Conservation (phyloP, 2,329 filamentous ascomycete genomes). For the Colletotrichum sp. region DNA sequence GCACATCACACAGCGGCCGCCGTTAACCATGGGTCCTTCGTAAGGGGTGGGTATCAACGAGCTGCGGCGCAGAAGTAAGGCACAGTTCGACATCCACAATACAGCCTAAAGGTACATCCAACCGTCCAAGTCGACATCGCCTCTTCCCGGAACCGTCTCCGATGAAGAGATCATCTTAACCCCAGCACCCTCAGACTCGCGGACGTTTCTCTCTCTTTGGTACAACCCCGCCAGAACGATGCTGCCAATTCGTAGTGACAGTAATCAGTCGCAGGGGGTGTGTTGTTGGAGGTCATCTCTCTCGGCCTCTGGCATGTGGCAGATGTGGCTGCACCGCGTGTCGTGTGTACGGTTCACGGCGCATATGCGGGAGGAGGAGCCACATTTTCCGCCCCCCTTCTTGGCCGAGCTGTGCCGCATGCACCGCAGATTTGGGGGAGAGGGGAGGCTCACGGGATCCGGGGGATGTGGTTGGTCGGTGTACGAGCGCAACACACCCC, state of each 20-base stretch:
- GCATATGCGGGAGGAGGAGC: background rate
- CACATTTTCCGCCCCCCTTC: background rate
- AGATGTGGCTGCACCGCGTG: slow-evolving; percentile 5
- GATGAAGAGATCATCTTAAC: background rate
- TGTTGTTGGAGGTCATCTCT: background rate
- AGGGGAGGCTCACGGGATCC: background rate
- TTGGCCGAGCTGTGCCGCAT: background rate
- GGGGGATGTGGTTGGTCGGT: background rate
- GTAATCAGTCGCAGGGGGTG: background rate
- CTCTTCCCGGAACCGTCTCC: background rate
- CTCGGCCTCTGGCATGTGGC: background rate
- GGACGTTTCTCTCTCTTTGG: background rate
- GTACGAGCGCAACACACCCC: background rate
- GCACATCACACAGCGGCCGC: background rate
- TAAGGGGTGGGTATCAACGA: background rate
- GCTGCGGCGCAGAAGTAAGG: background rate
- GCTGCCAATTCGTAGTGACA: background rate
- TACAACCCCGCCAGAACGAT: background rate
- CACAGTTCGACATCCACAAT: background rate
- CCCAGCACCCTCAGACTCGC: background rate
- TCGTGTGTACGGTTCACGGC: background rate
- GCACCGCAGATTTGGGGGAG: background rate
- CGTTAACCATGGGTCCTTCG: background rate
- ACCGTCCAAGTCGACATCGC: background rate
- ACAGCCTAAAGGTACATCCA: background rate